Percentiles rank a stretch among this genome's conserved stretches.
Conservation (phyloP, 345 rosid species). For the Rhodomyrtus tomentosa region DNA sequence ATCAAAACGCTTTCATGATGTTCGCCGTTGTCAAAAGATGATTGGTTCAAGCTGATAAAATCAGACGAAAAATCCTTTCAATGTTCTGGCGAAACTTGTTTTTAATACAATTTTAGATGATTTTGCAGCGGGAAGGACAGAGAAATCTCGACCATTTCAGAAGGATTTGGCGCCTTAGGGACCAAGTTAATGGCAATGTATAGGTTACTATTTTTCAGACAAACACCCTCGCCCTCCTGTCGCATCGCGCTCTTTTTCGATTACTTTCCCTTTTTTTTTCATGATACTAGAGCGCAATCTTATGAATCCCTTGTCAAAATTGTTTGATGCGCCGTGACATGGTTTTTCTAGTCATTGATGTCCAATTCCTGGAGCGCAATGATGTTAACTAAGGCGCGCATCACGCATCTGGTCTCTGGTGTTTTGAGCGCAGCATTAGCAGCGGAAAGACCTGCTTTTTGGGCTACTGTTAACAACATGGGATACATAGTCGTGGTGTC, state of each 20-base stretch:
- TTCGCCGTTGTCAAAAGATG: neutral
- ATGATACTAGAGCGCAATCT: neutral
- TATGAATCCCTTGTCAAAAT: neutral
- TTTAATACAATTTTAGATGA: neutral
- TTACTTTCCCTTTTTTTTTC: too few species aligned
- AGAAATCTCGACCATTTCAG: neutral
- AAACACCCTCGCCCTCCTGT: too few species aligned
- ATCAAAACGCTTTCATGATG: neutral
- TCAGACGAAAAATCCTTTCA: neutral
- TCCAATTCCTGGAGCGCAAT: too few species aligned
- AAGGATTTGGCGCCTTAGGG: neutral
- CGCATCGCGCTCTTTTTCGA: neutral
- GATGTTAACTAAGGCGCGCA: neutral
- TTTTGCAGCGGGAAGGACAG: neutral
- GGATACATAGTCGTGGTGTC: conserved; percentile 11
- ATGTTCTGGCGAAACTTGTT: neutral
- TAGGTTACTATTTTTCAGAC: neutral
- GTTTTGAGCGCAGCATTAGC: neutral
- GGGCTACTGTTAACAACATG: neutral
- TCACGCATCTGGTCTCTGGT: neutral
- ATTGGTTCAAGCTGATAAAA: neutral
- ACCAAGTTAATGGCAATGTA: neutral
- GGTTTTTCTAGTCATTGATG: too few species aligned
- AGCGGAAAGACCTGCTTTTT: neutral
- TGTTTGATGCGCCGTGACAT: neutral